Evolutionary conservation across 192 early-diverging fungal species (phyloP), one percentile per base, ranked within the genome.

Genomic region (Rhizophlyctis rosea): DNA sequence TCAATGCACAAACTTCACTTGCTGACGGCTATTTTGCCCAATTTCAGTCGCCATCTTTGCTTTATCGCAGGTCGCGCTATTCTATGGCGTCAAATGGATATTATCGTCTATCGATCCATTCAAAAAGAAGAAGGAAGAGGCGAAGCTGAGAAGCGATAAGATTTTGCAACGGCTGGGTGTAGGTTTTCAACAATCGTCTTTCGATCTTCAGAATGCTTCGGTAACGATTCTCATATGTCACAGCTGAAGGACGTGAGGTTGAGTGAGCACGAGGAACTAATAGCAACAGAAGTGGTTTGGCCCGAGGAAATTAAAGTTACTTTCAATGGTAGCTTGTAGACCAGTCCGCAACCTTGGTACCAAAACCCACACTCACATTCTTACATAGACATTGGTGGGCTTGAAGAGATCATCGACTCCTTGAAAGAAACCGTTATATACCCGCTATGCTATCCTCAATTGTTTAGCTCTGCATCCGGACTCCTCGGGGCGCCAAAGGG

Each of bases 381-480:
- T 21, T 69, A 35, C 32, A 21, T 35, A 56, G 88, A 96, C 68
- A 93, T 98, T 59, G 91, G 91, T 58, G 97, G 97, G 16, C 74
- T 99, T 44, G 95, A 97, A 69, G 81, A 84, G 21, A 95, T 97
- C 52, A 90, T 98, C 64, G 87, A 91, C 56, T 86, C 87, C 32
- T 73, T 99, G 23, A 89, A 88, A 61, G 97, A 99, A 68, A 88
- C 89, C 61, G 95, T 99, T 11, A 99, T 99, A 56, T 94, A 91
- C 67, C 97, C 97, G 34, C 78, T 99, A 25, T 86, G 86, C 50
- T 92, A 93, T 73, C 97, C 97, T 3, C 82, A 93, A 68, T 75
- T 99, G 34, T 99, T 94, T 61, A 85, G 86, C 25, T 86, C 87
- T 23, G 76, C 87, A 4, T 91, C 90, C 14, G 92, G 92, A 13